Evolutionary conservation across 106 monocot genomes (phyloP).

Genomic region (Phalaenopsis equestris): DNA sequence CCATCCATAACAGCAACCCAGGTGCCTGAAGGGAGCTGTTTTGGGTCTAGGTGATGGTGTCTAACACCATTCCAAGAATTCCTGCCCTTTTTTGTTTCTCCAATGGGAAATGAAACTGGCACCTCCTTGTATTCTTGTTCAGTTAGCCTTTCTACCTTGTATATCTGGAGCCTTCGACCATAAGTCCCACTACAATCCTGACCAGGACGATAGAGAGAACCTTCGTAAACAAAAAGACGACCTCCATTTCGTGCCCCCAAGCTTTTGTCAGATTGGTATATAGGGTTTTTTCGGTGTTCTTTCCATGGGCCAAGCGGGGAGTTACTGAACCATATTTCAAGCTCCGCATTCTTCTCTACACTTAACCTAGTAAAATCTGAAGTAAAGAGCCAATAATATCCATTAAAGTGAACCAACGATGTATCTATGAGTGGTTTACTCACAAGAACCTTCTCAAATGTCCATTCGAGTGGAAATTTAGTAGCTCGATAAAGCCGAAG

Average conservation of each 20-base stretch:
- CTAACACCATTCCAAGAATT: conserved; percentile 53
- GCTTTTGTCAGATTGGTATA: conserved; percentile 37
- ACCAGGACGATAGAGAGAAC: conserved; percentile 35
- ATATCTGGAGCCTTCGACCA: conserved; percentile 29
- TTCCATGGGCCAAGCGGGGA: conserved; percentile 54
- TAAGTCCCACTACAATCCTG: conserved; percentile 47
- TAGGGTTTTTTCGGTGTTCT: conserved; percentile 45
- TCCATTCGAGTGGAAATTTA: conserved; percentile 51
- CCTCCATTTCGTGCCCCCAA: conserved; percentile 51
- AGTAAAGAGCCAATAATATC: conserved; percentile 41
- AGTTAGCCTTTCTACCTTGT: conserved; percentile 32
- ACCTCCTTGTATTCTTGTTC: conserved; percentile 34
- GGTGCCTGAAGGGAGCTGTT: conserved; percentile 30
- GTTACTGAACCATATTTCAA: conserved; percentile 50
- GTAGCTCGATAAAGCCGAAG: conserved; percentile 43
- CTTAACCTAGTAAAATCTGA: conserved; percentile 43
- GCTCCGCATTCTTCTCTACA: conserved; percentile 51
- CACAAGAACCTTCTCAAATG: conserved; percentile 43
- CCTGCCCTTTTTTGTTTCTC: conserved; percentile 32
- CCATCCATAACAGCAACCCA: conserved; percentile 67
- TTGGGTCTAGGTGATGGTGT: conserved; percentile 42
- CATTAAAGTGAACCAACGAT: conserved; percentile 34
- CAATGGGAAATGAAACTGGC: conserved; percentile 24
- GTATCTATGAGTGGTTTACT: conserved; percentile 45
- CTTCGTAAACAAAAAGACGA: conserved; percentile 37